Conservation (phyloP, 179 eudicot species). For the Nepenthes alata region DNA sequence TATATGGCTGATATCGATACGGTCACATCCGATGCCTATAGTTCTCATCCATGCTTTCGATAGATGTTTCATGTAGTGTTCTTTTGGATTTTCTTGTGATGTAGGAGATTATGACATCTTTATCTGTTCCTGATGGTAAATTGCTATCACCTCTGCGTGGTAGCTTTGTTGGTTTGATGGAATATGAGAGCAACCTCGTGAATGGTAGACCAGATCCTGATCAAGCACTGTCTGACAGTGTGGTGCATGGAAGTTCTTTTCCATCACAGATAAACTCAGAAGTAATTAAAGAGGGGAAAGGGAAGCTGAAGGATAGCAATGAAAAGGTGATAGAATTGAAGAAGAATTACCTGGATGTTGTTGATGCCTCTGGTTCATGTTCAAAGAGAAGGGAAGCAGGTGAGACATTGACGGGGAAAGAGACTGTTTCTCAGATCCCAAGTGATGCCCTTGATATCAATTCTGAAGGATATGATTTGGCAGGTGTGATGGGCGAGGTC, state of each 20-base stretch:
- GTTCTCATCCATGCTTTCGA: neutral
- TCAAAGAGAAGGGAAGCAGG: neutral
- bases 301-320: slow-evolving; percentile 16
- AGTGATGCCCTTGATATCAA: slow-evolving; percentile 18
- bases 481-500: neutral
- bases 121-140: slow-evolving; percentile 30
- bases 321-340: slow-evolving; percentile 11
- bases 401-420: slow-evolving; percentile 24
- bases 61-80: neutral
- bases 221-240: slow-evolving; percentile 17
- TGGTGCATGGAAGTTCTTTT: slow-evolving; percentile 18
- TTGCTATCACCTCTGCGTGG: slow-evolving; percentile 72
- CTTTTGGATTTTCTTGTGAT: slow-evolving; percentile 10
- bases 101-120: slow-evolving; percentile 89
- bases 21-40: too few relatives aligned
- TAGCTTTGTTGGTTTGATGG: slow-evolving; percentile 36
- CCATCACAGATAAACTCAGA: slow-evolving; percentile 23
- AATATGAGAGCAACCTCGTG: slow-evolving; percentile 26
- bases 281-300: slow-evolving; percentile 23
- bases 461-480: slow-evolving; percentile 8
- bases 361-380: neutral
- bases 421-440: slow-evolving; percentile 28
- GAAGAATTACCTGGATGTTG: slow-evolving; percentile 4
- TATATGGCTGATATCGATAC: too few relatives aligned
- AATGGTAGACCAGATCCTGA: slow-evolving; percentile 23